These are phyloP conservation scores for Brassica hybrid DNA, from an alignment of 441 rosid species.

Conservation along the genomic window DNA sequence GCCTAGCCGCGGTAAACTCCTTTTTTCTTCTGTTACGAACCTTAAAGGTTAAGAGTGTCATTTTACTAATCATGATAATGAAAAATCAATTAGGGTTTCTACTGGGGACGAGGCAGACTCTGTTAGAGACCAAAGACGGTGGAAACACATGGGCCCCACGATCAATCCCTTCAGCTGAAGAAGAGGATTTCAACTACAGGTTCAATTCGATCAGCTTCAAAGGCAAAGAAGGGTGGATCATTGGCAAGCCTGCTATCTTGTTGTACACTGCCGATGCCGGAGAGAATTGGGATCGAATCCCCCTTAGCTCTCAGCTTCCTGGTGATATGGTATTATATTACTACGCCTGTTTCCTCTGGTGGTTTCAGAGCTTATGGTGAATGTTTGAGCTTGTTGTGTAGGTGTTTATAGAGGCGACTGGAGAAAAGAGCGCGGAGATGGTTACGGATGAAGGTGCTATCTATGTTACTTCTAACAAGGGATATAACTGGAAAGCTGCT, in stretches of 20 bases:
- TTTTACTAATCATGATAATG: slow-evolving; percentile 5
- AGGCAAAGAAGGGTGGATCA: slow-evolving; percentile 97
- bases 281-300: slow-evolving; percentile 85
- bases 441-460: slow-evolving; percentile 97
- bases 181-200: slow-evolving; percentile 94
- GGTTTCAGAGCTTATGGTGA: slow-evolving; percentile 7
- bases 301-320: slow-evolving; percentile 90
- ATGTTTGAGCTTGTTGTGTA: slow-evolving; percentile 27
- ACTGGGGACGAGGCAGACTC: slow-evolving; percentile 87
- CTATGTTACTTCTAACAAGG: slow-evolving; percentile 83
- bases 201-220: slow-evolving; percentile 86
- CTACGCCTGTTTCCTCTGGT: not conserved
- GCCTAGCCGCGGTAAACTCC: slow-evolving; percentile 60
- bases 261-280: slow-evolving; percentile 82
- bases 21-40: not conserved
- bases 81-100: slow-evolving; percentile 58
- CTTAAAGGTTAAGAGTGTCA: not conserved
- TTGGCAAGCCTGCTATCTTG: slow-evolving; percentile 91
- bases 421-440: slow-evolving; percentile 95
- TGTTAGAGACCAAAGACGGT: slow-evolving; percentile 94
- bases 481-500: slow-evolving; percentile 95
- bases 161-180: slow-evolving; percentile 90
- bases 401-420: slow-evolving; percentile 94
- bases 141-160: slow-evolving; percentile 83
- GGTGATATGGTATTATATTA: slow-evolving; percentile 78